Conservation (phyloP, 1,284 basidiomycete genomes). For the Boletus semigastroideus region DNA sequence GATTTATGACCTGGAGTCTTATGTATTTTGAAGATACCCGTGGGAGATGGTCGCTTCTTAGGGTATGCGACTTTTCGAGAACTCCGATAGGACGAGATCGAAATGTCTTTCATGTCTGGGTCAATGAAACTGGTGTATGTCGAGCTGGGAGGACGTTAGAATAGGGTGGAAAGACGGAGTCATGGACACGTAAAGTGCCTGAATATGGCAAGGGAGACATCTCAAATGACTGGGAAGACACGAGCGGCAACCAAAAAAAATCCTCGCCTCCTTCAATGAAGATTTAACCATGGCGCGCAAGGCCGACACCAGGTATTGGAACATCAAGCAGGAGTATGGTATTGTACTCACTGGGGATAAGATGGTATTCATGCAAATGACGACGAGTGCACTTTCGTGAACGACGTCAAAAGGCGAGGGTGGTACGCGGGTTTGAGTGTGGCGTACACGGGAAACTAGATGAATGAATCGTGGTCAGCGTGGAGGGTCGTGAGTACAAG, state of each 20-base stretch:
- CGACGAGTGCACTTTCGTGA: conserved; percentile 21
- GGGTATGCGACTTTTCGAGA: conserved; percentile 68
- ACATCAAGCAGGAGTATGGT: background rate
- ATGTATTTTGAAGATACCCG: conserved; percentile 67
- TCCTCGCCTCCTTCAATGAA: conserved; percentile 4
- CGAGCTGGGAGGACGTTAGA: conserved; percentile 38
- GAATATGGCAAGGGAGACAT: background rate
- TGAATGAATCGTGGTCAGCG: conserved; percentile 51
- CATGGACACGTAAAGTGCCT: conserved; percentile 15
- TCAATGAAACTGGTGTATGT: conserved; percentile 28
- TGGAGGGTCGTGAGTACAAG: conserved; percentile 48
- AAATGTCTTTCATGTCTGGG: conserved; percentile 72
- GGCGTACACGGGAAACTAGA: conserved; percentile 37
- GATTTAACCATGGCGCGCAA: conserved; percentile 19
- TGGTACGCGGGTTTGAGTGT: conserved; percentile 21
- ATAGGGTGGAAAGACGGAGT: conserved; percentile 9
- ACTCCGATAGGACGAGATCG: conserved; percentile 53
- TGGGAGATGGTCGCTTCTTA: conserved; percentile 78
- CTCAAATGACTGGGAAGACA: background rate
- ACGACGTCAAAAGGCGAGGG: conserved; percentile 13
- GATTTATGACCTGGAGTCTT: conserved; percentile 62
- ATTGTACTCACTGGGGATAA: conserved; percentile 23
- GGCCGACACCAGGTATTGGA: background rate
- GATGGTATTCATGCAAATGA: conserved; percentile 31
- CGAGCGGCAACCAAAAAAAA: background rate